These are phyloP conservation scores for Exophiala alcalophila DNA, from an alignment of 2,329 filamentous ascomycete genomes.

Conservation along the genomic window DNA sequence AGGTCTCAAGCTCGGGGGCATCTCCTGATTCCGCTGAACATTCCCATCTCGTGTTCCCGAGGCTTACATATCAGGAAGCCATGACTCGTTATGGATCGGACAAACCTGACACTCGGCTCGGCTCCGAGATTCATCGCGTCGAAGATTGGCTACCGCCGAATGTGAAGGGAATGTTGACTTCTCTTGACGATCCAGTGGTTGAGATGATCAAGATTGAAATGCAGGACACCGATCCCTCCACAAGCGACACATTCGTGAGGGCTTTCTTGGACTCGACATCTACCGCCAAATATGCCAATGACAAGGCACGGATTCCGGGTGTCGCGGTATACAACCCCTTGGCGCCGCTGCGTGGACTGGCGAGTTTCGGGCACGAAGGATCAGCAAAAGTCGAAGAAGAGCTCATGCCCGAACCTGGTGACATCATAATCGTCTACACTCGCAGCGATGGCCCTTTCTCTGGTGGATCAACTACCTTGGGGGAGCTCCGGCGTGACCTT, in stretches of 20 bases:
- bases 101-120: slow-evolving; percentile 84
- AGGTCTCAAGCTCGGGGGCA: slow-evolving; percentile 24
- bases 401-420: slow-evolving; percentile 63
- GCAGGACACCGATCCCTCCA: slow-evolving; percentile 42
- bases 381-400: slow-evolving; percentile 56
- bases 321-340: slow-evolving; percentile 71
- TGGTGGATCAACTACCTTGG: slow-evolving; percentile 67
- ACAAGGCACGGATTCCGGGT: slow-evolving; percentile 74
- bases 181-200: slow-evolving; percentile 64
- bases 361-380: slow-evolving; percentile 72
- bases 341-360: slow-evolving; percentile 72
- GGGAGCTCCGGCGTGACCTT: slow-evolving; percentile 67
- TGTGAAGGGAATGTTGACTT: slow-evolving; percentile 72
- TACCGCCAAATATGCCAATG: slow-evolving; percentile 59
- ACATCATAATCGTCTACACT: slow-evolving; percentile 78
- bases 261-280: slow-evolving; percentile 68
- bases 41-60: slow-evolving; percentile 4
- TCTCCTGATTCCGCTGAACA: slow-evolving; percentile 27
- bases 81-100: slow-evolving; percentile 83
- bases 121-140: slow-evolving; percentile 64
- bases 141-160: slow-evolving; percentile 61
- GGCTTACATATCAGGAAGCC: slow-evolving; percentile 64
- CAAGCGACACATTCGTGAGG: slow-evolving; percentile 61
- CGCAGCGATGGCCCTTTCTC: slow-evolving; percentile 61
- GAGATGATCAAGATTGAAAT: slow-evolving; percentile 67